A percentile compares a stretch with the other conserved stretches of the same genome.
These are phyloP conservation scores for Backusella parvicylindrica DNA, from an alignment of 192 early-diverging fungal genomes.

Conservation along the genomic window DNA sequence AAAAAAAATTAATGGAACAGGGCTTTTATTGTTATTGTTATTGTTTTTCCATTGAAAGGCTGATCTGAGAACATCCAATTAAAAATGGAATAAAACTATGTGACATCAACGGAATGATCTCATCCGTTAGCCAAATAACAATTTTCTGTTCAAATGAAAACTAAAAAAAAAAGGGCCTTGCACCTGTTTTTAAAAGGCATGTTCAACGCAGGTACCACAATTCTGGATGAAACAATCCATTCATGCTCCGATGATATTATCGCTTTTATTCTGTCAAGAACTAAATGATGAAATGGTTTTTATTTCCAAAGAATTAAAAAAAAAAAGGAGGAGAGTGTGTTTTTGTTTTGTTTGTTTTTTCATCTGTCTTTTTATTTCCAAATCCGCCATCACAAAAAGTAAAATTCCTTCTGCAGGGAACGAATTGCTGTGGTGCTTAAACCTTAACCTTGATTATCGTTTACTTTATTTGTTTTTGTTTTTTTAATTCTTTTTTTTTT, in stretches of 20 bases:
- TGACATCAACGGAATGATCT: neutral
- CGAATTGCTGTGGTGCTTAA: too few relatives aligned
- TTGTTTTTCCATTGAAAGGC: neutral
- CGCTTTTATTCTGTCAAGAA: neutral
- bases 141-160: neutral
- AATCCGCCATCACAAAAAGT: too few relatives aligned
- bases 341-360: neutral
- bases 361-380: too few relatives aligned
- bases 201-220: neutral
- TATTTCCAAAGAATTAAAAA: too few relatives aligned
- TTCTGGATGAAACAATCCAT: neutral
- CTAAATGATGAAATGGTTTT: neutral
- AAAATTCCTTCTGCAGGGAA: too few relatives aligned
- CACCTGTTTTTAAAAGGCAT: neutral
- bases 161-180: neutral
- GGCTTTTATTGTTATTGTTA: too few relatives aligned
- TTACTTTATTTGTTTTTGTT: too few relatives aligned
- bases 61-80: neutral
- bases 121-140: neutral
- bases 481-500: too few relatives aligned
- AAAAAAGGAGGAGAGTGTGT: neutral
- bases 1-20: neutral
- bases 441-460: too few relatives aligned
- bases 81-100: neutral
- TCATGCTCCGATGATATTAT: neutral